Evolutionary conservation across 441 rosid species (phyloP), one percentile per base, ranked within the genome.

Genomic region (Brassica balearica): DNA sequence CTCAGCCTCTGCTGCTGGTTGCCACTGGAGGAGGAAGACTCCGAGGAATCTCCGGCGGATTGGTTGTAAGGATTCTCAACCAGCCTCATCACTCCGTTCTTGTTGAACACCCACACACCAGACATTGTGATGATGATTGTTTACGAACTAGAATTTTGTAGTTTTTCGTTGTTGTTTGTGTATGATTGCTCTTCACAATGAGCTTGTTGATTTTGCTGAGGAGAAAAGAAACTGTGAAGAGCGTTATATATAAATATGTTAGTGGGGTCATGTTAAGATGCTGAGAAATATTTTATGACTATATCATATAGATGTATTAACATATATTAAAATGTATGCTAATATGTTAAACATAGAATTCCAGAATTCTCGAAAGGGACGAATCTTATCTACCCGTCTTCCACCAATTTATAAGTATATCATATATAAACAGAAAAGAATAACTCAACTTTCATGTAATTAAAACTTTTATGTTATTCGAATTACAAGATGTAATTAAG

Each of bases 71-170:
- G 97, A 82, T 87, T 87, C 71, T 81, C 83, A 32, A 81, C 83
- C 22, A 81, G 73, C 73, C 77, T 71, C 80, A 81, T 81, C 61
- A 81, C 83, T 65, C 83, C 83, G 14, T 78, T 62, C 10, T 86
- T 69, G 83, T 86, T 69, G 81, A 93, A 91, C 32, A 82, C 84
- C 97, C 95, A 93, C 34, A 95, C 98, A 22, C 98, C 98, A 9
- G 95, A 66, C 98, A 95, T 95, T 74, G n/a, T 76, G 38, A 19
- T 66, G 25, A 80, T 32, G 3, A 14, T 25, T 75, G 59, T 46
- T 23, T 74, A 69, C 7, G 55, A 15, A 5, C 23, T 68, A 56
- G 38, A 20, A 20, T 23, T 75, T 74, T 17, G 17, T 72, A 27
- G 73, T 36, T 77, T 46, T 75, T 55, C 1, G 4, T 8, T 19